Conservation (phyloP, 768 basidiomycete species). For the Leccinum pellstonianum region DNA sequence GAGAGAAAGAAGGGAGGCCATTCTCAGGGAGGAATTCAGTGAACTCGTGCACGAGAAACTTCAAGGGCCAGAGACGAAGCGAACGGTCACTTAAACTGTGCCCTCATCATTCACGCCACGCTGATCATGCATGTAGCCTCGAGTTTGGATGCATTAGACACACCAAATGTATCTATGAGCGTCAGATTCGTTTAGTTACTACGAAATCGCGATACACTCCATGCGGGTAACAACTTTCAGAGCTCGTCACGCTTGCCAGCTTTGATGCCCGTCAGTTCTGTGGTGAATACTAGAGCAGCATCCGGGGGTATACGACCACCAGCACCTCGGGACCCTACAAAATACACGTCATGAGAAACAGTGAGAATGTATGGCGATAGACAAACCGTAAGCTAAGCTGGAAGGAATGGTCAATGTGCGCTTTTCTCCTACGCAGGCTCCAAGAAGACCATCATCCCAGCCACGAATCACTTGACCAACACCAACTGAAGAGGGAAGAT, state of each 20-base stretch:
- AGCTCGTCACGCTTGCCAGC: slow-evolving; percentile 52
- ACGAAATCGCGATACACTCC: not conserved
- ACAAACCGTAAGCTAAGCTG: slow-evolving; percentile 77
- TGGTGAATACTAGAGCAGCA: slow-evolving; percentile 82
- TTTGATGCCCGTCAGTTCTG: slow-evolving; percentile 73
- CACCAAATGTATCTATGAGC: not conserved
- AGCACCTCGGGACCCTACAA: slow-evolving; percentile 68
- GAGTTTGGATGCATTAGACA: not conserved
- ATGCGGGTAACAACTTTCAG: slow-evolving; percentile 27
- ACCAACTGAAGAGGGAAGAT: slow-evolving; percentile 51
- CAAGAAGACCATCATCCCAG: slow-evolving; percentile 80
- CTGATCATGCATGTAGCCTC: not conserved
- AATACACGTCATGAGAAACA: not conserved
- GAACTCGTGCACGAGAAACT: slow-evolving; percentile 78
- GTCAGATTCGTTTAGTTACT: not conserved
- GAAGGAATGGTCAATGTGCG: slow-evolving; percentile 86
- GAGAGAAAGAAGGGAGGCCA: slow-evolving; percentile 84
- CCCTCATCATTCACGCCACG: not conserved
- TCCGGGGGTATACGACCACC: slow-evolving; percentile 75
- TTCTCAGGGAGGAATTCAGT: slow-evolving; percentile 86
- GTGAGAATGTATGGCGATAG: not conserved
- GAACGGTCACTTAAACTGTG: slow-evolving; percentile 8
- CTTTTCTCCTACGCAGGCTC: slow-evolving; percentile 88
- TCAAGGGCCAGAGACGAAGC: slow-evolving; percentile 45
- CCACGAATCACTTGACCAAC: slow-evolving; percentile 79